phyloP scores from a whole-genome alignment of 202 grass and related monocot genomes.

The Zizania palustris region DNA sequence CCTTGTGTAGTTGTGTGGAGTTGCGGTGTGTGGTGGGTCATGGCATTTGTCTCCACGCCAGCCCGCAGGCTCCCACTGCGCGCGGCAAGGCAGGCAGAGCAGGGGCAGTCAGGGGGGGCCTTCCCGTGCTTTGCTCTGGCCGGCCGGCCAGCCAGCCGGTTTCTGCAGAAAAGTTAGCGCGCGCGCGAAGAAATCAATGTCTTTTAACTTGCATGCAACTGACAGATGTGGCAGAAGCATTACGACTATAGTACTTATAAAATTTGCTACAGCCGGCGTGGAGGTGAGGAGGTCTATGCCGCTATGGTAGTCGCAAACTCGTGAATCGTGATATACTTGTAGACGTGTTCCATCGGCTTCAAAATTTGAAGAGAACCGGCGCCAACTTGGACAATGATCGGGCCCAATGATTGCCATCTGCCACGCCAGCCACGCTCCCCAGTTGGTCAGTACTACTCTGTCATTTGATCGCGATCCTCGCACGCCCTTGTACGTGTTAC shows the following conservation, averaged over 20 bases:
- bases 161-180: not conserved
- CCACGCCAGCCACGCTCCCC: not conserved
- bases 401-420: not conserved
- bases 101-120: not conserved
- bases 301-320: too few relatives aligned
- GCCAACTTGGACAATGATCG: not conserved
- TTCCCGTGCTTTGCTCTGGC: not conserved
- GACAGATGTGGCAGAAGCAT: not conserved
- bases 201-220: not conserved
- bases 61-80: constrained; percentile 22
- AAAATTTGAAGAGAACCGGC: constrained; percentile 35
- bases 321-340: too few relatives aligned
- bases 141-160: not conserved
- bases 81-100: constrained; percentile 3
- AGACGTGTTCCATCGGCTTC: not conserved
- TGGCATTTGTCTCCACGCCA: constrained; percentile 24
- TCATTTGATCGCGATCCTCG: not conserved
- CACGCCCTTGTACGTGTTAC: not conserved
- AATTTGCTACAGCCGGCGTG: too few relatives aligned
- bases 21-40: too few relatives aligned
- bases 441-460: not conserved
- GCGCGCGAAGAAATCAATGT: not conserved
- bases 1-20: too few relatives aligned
- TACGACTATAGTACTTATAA: not conserved
- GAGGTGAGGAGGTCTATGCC: too few relatives aligned